phyloP scores from a whole-genome alignment of 805 yeast genomes.

The Zygosaccharomyces kombuchaensis region DNA sequence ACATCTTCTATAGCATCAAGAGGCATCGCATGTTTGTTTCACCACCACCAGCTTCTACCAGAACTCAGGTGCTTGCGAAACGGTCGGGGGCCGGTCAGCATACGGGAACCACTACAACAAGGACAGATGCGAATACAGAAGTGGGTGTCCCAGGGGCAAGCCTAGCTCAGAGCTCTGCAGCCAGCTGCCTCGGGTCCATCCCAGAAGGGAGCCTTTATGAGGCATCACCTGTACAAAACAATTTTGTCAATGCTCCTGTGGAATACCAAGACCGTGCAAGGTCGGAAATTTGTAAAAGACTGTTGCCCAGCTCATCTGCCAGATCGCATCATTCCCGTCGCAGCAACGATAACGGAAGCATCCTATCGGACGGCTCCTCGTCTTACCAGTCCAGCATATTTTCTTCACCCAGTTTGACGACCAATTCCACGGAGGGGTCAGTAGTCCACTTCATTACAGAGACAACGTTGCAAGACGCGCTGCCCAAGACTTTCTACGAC shows the following conservation, averaged over 20 bases:
- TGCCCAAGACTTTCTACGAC: slow-evolving; percentile 50
- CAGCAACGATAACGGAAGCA: slow-evolving; percentile 15
- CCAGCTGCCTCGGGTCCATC: background rate
- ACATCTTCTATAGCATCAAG: background rate
- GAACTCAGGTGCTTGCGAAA: slow-evolving; percentile 20
- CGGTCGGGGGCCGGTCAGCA: slow-evolving; percentile 5
- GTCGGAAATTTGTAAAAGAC: slow-evolving; percentile 31
- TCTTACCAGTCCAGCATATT: slow-evolving; percentile 29
- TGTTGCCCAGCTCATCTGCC: slow-evolving; percentile 16
- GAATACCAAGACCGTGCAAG: slow-evolving; percentile 36
- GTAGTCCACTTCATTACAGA: slow-evolving; percentile 17
- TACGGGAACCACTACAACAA: background rate
- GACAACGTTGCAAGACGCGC: slow-evolving; percentile 43
- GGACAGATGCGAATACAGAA: background rate
- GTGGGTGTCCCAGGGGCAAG: background rate
- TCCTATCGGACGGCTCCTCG: slow-evolving; percentile 21
- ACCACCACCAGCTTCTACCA: slow-evolving; percentile 32
- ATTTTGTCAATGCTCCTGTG: slow-evolving; percentile 35
- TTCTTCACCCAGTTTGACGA: slow-evolving; percentile 26
- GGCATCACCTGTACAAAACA: slow-evolving; percentile 9
- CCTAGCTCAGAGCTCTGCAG: background rate
- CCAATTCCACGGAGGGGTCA: slow-evolving; percentile 19
- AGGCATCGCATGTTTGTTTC: slow-evolving; percentile 28
- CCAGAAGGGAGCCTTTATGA: slow-evolving; percentile 4
- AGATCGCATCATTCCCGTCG: slow-evolving; percentile 8